Percentiles rank a stretch among this genome's conserved stretches.
These are phyloP conservation scores for Huntiella decipiens DNA, from an alignment of 2,329 filamentous ascomycete genomes.

Conservation along the genomic window DNA sequence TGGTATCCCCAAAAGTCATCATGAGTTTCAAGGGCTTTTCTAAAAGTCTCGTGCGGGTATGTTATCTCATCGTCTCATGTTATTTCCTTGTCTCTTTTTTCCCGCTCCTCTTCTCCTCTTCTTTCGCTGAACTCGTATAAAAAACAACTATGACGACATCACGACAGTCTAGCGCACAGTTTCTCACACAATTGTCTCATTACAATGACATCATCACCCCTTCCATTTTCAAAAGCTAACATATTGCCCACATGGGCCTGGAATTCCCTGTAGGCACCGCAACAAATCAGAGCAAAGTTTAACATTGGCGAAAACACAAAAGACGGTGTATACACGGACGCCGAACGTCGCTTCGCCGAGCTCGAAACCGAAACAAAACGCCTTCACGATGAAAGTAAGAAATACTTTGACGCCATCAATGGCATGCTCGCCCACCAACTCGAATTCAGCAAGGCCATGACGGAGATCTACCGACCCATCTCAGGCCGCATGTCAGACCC, in stretches of 20 bases:
- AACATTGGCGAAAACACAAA: conserved; percentile 93
- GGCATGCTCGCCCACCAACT: conserved; percentile 96
- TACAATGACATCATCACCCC: too few species aligned
- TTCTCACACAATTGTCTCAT: too few species aligned
- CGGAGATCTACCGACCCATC: conserved; percentile 95
- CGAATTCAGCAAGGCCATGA: conserved; percentile 89
- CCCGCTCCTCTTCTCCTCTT: too few species aligned
- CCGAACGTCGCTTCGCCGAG: conserved; percentile 83
- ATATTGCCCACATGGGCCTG: too few species aligned
- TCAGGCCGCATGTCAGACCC: conserved; percentile 91
- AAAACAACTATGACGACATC: too few species aligned
- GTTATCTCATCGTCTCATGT: conserved; percentile 16
- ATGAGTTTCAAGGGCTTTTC: conserved; percentile 98
- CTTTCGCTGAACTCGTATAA: too few species aligned
- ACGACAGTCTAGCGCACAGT: too few species aligned
- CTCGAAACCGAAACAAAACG: conserved; percentile 92
- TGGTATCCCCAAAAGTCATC: conserved; percentile 12
- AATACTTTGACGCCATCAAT: conserved; percentile 96
- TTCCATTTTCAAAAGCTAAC: background rate
- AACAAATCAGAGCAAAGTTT: conserved; percentile 79
- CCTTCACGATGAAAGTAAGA: conserved; percentile 89
- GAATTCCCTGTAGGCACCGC: conserved; percentile 44
- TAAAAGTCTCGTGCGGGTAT: conserved; percentile 72
- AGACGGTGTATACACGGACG: conserved; percentile 84
- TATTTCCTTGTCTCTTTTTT: too few species aligned